phyloP scores from a whole-genome alignment of 2,329 filamentous ascomycete genomes.

The Exophiala sp. region DNA sequence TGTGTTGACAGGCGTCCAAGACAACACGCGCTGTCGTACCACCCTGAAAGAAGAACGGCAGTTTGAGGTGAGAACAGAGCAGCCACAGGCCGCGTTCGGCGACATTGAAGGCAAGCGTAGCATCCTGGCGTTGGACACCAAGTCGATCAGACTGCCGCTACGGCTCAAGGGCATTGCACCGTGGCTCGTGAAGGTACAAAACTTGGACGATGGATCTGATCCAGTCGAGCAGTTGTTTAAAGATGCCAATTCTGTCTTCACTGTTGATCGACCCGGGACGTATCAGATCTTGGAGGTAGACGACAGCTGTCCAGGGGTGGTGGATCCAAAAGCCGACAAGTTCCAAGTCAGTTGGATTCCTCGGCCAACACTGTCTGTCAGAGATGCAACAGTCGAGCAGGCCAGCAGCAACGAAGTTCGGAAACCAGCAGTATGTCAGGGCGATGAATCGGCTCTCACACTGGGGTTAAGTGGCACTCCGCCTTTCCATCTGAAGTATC shows the following conservation, averaged over 20 bases:
- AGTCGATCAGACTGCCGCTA: conserved; percentile 67
- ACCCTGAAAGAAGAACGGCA: conserved; percentile 78
- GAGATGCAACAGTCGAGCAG: conserved; percentile 58
- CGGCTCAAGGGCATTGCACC: conserved; percentile 79
- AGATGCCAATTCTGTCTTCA: conserved; percentile 62
- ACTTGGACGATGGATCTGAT: conserved; percentile 47
- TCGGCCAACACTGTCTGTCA: conserved; percentile 64
- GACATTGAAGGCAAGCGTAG: conserved; percentile 72
- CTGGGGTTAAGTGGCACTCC: conserved; percentile 71
- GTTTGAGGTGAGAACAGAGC: conserved; percentile 80
- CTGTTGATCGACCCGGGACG: conserved; percentile 60
- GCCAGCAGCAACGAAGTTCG: conserved; percentile 53
- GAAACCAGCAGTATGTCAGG: conserved; percentile 85
- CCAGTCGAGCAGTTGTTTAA: conserved; percentile 46
- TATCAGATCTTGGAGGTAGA: conserved; percentile 74
- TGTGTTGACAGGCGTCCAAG: conserved; percentile 76
- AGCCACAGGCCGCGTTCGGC: conserved; percentile 80
- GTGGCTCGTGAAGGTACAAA: conserved; percentile 68
- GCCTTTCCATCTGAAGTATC: conserved; percentile 78
- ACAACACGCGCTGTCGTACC: conserved; percentile 79
- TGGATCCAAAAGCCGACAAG: conserved; percentile 65
- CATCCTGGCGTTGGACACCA: conserved; percentile 70
- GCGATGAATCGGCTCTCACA: conserved; percentile 85
- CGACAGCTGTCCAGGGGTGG: conserved; percentile 76
- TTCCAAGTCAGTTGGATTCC: conserved; percentile 85